Conservation (phyloP, 2,329 filamentous ascomycete species). For the Trichoderma polysporum region DNA sequence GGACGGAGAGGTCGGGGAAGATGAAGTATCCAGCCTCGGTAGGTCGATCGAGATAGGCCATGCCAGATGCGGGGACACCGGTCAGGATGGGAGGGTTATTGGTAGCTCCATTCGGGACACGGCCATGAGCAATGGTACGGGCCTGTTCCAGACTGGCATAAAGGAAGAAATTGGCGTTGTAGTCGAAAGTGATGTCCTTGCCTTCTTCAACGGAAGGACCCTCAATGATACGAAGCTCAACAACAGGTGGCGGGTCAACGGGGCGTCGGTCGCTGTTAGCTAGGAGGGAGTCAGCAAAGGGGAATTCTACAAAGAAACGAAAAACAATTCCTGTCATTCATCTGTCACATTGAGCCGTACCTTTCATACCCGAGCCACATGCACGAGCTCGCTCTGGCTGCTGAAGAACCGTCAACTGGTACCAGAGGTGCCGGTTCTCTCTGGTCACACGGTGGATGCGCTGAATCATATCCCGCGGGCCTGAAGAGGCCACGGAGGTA, state of each 20-base stretch:
- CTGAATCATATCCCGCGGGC: slow-evolving; percentile 43
- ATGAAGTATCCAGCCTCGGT: slow-evolving; percentile 84
- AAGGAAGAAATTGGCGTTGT: slow-evolving; percentile 97
- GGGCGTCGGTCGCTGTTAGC: slow-evolving; percentile 72
- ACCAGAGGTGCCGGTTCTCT: slow-evolving; percentile 75
- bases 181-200: slow-evolving; percentile 79
- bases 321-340: not conserved
- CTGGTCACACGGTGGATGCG: slow-evolving; percentile 57
- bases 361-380: slow-evolving; percentile 93
- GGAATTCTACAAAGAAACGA: not conserved
- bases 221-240: slow-evolving; percentile 84
- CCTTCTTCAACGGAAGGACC: slow-evolving; percentile 60
- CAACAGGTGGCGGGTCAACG: slow-evolving; percentile 91
- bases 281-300: slow-evolving; percentile 27
- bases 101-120: slow-evolving; percentile 65
- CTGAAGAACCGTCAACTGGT: slow-evolving; percentile 83
- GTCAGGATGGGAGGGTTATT: slow-evolving; percentile 81
- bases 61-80: slow-evolving; percentile 90
- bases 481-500: slow-evolving; percentile 32
- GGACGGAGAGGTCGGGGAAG: slow-evolving; percentile 93
- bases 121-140: slow-evolving; percentile 77
- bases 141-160: slow-evolving; percentile 89
- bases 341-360: slow-evolving; percentile 52
- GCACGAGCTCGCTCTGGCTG: slow-evolving; percentile 92
- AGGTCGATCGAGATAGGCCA: slow-evolving; percentile 92